Evolutionary conservation across 805 yeast species (phyloP).

Genomic region (Teunomyces atbi): DNA sequence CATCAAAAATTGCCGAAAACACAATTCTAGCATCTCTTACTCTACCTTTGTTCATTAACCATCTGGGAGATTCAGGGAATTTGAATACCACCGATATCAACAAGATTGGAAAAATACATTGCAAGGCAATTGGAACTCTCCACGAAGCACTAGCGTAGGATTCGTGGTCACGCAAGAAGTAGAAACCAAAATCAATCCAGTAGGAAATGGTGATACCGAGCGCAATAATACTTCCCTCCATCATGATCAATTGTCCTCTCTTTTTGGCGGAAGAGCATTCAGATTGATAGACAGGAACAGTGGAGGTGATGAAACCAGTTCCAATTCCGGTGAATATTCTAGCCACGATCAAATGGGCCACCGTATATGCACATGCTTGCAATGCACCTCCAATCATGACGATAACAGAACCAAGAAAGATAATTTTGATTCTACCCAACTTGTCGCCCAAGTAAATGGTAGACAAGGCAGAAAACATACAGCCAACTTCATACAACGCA

Average conservation of each 20-base stretch:
- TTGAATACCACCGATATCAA: slow-evolving; percentile 13
- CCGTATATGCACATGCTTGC: slow-evolving; percentile 20
- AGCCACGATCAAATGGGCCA: slow-evolving; percentile 29
- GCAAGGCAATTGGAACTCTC: slow-evolving; percentile 36
- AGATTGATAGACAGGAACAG: slow-evolving; percentile 37
- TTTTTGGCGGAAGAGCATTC: slow-evolving; percentile 34
- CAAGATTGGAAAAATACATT: slow-evolving; percentile 19
- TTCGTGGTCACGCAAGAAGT: slow-evolving; percentile 13
- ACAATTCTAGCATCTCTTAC: slow-evolving; percentile 25
- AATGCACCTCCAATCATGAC: slow-evolving; percentile 23
- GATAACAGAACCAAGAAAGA: slow-evolving; percentile 18
- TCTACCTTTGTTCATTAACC: slow-evolving; percentile 32
- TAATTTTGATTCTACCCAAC: slow-evolving; percentile 19
- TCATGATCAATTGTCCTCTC: slow-evolving; percentile 29
- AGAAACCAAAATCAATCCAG: slow-evolving; percentile 37
- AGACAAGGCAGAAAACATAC: slow-evolving; percentile 18
- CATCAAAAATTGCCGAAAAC: slow-evolving; percentile 7
- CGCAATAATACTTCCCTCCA: slow-evolving; percentile 29
- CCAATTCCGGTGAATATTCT: slow-evolving; percentile 34
- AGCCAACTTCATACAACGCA: slow-evolving; percentile 22
- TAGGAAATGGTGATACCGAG: slow-evolving; percentile 31
- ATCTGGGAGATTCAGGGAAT: slow-evolving; percentile 47
- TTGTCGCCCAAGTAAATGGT: slow-evolving; percentile 21
- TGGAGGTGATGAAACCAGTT: slow-evolving; percentile 34
- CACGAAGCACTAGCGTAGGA: slow-evolving; percentile 25